These are phyloP conservation scores for Lindgomyces ingoldianus DNA, from an alignment of 495 filamentous ascomycete species.

Conservation along the genomic window DNA sequence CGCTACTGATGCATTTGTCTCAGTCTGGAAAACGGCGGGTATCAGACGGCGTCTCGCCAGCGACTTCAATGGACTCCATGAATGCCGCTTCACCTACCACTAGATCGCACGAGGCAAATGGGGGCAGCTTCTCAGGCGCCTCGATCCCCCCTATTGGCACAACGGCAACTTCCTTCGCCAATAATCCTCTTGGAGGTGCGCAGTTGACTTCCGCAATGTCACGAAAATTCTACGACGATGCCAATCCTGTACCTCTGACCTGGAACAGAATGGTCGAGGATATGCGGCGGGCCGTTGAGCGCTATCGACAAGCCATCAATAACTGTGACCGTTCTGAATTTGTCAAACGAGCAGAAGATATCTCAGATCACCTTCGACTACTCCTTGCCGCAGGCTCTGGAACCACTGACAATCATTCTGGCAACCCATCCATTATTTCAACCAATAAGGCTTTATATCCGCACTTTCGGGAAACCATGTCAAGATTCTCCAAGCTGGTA, in stretches of 20 bases:
- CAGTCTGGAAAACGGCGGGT: conserved; percentile 48
- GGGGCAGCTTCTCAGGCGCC: conserved; percentile 52
- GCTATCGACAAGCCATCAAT: conserved; percentile 80
- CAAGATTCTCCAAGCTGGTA: conserved; percentile 95
- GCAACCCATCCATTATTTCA: conserved; percentile 97
- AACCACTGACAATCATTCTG: conserved; percentile 97
- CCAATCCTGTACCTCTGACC: conserved; percentile 68
- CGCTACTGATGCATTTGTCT: conserved; percentile 1
- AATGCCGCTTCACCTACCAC: conserved; percentile 58
- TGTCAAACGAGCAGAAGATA: conserved; percentile 89
- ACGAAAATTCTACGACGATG: conserved; percentile 83
- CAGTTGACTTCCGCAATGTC: conserved; percentile 62
- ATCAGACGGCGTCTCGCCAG: conserved; percentile 77
- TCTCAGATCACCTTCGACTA: conserved; percentile 91
- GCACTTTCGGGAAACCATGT: conserved; percentile 99
- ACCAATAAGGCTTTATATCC: conserved; percentile 95
- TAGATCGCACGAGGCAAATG: conserved; percentile 48
- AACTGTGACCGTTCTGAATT: conserved; percentile 82
- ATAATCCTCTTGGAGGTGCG: conserved; percentile 57
- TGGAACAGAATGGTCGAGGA: conserved; percentile 89
- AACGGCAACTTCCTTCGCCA: conserved; percentile 67
- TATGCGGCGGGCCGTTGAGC: conserved; percentile 84
- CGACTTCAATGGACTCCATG: conserved; percentile 89
- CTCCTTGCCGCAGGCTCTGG: conserved; percentile 93
- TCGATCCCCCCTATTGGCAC: conserved; percentile 59